These are phyloP conservation scores for Russula virescens DNA, from an alignment of 768 basidiomycete genomes.

Conservation along the genomic window DNA sequence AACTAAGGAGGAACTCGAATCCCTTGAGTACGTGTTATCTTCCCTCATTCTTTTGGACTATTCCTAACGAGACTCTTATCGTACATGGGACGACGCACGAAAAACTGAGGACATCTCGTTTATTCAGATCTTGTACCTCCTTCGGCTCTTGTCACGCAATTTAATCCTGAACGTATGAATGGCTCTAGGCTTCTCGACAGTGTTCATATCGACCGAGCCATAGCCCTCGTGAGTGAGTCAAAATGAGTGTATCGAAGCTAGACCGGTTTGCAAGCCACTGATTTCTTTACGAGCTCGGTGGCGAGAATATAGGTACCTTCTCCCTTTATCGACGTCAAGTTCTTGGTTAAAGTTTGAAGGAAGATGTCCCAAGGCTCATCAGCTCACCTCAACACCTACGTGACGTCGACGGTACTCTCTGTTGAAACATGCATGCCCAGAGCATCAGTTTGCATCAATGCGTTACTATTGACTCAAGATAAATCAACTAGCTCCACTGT, in stretches of 20 bases:
- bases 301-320: background rate
- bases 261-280: constrained; percentile 4
- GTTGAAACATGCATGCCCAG: background rate
- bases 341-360: background rate
- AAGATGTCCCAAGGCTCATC: background rate
- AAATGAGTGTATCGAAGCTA: background rate
- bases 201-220: background rate
- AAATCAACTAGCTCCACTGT: too few species aligned
- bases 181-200: background rate
- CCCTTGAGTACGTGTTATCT: too few species aligned
- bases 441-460: background rate
- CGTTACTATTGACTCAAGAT: too few species aligned
- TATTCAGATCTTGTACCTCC: background rate
- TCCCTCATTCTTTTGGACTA: too few species aligned
- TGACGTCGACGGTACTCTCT: background rate
- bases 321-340: background rate
- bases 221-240: background rate
- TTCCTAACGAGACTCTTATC: too few species aligned
- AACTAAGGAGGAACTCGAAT: too few species aligned
- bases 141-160: background rate
- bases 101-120: too few species aligned
- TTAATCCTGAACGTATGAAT: background rate
- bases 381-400: background rate
- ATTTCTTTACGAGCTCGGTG: background rate
- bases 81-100: too few species aligned